Conservation (phyloP, 2,329 filamentous ascomycete species). For the Onygenales sp. region DNA sequence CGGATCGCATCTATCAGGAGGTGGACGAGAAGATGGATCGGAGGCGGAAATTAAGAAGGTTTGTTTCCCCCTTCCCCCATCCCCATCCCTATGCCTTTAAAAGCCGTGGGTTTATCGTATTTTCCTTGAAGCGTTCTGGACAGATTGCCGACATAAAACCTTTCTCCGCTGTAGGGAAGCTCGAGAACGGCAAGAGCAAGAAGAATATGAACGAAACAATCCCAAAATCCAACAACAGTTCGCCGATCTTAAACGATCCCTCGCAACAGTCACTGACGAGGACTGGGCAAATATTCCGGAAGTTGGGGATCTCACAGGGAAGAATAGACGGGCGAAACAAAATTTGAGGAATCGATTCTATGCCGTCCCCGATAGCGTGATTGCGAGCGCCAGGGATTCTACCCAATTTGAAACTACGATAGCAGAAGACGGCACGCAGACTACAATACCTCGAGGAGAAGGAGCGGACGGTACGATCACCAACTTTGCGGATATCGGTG, state of each 20-base stretch:
- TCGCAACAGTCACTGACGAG: constrained; percentile 82
- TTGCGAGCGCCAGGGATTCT: constrained; percentile 74
- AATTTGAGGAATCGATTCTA: constrained; percentile 81
- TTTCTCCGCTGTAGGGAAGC: constrained; percentile 69
- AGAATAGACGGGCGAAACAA: constrained; percentile 77
- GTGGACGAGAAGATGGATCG: constrained; percentile 97
- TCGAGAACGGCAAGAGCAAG: constrained; percentile 79
- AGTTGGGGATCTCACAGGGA: constrained; percentile 91
- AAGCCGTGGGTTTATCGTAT: constrained; percentile 56
- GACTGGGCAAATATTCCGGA: constrained; percentile 95
- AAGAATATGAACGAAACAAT: constrained; percentile 95
- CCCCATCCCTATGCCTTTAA: constrained; percentile 22
- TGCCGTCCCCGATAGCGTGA: constrained; percentile 89
- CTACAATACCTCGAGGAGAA: constrained; percentile 38
- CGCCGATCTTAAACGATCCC: constrained; percentile 83
- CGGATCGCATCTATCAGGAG: constrained; percentile 88
- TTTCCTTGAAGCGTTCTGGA: constrained; percentile 52
- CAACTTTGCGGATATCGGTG: constrained; percentile 95
- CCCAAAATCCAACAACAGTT: constrained; percentile 98
- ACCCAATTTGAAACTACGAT: constrained; percentile 80
- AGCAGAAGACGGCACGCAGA: constrained; percentile 62
- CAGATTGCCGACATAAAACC: constrained; percentile 66
- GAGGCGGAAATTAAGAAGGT: constrained; percentile 77
- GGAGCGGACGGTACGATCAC: constrained; percentile 78
- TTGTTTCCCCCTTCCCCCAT: constrained; percentile 39